phyloP scores from a whole-genome alignment of 805 yeast species.

The Jamesozyma jinghongensis region DNA sequence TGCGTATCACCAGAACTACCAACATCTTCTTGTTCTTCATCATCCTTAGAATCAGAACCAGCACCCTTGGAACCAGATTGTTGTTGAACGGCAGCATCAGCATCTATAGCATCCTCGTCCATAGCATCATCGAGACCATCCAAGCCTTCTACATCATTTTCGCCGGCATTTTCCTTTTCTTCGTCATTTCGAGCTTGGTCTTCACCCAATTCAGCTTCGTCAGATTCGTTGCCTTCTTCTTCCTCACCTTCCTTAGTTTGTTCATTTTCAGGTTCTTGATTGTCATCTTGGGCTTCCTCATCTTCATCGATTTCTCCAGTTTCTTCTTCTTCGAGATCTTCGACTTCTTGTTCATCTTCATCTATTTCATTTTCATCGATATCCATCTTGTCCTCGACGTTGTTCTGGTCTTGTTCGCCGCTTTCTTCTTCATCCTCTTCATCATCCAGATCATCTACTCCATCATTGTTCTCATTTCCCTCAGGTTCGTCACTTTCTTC shows the following conservation, averaged over 20 bases:
- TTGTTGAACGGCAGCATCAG: slow-evolving; percentile 52
- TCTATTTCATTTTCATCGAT: slow-evolving; percentile 20
- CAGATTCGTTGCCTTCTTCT: slow-evolving; percentile 24
- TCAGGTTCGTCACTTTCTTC: slow-evolving; percentile 48
- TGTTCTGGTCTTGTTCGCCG: slow-evolving; percentile 70
- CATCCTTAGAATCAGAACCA: slow-evolving; percentile 47
- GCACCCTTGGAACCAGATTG: slow-evolving; percentile 52
- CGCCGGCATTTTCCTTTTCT: slow-evolving; percentile 32
- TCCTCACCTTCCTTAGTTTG: slow-evolving; percentile 21
- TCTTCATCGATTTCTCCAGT: slow-evolving; percentile 28
- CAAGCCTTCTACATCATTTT: slow-evolving; percentile 44
- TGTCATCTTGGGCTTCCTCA: slow-evolving; percentile 33
- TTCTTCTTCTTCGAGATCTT: slow-evolving; percentile 25
- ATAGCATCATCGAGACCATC: slow-evolving; percentile 41
- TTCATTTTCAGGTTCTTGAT: slow-evolving; percentile 40
- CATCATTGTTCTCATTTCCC: slow-evolving; percentile 32
- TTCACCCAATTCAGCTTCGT: slow-evolving; percentile 25
- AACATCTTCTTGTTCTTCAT: slow-evolving; percentile 52
- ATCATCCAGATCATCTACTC: slow-evolving; percentile 31
- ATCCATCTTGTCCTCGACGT: slow-evolving; percentile 34
- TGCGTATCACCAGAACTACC: slow-evolving; percentile 57
- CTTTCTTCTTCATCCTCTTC: slow-evolving; percentile 30
- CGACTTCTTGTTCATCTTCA: slow-evolving; percentile 30
- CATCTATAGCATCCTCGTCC: slow-evolving; percentile 41
- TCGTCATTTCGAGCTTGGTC: slow-evolving; percentile 24